These are phyloP conservation scores for Tricladium varicosporioides DNA, from an alignment of 2,329 filamentous ascomycete genomes.

Conservation along the genomic window DNA sequence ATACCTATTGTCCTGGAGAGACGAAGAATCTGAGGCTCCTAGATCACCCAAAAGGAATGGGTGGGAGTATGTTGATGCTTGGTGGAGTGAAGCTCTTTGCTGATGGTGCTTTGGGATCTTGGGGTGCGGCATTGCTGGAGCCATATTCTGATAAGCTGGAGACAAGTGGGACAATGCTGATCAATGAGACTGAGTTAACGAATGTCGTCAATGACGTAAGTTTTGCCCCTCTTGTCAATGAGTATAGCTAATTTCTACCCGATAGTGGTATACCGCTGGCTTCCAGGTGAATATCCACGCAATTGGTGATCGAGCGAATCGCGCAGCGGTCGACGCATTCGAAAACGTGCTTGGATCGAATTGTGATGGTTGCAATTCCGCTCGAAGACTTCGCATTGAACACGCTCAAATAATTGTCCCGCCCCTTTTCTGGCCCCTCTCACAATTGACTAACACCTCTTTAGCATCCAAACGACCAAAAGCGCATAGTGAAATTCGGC, in stretches of 20 bases:
- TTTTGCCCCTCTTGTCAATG: neutral
- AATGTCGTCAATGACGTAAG: constrained; percentile 43
- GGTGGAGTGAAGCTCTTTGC: constrained; percentile 69
- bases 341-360: constrained; percentile 51
- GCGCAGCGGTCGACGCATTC: constrained; percentile 62
- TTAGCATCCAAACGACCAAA: constrained; percentile 59
- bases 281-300: constrained; percentile 73
- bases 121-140: constrained; percentile 70
- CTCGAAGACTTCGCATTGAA: constrained; percentile 63
- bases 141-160: constrained; percentile 64
- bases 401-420: constrained; percentile 63
- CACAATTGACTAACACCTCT: constrained; percentile 5
- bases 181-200: constrained; percentile 59
- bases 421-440: neutral
- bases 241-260: neutral
- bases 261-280: constrained; percentile 56
- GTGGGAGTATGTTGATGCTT: constrained; percentile 44
- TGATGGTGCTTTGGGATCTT: constrained; percentile 68
- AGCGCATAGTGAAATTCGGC: constrained; percentile 54
- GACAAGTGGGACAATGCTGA: constrained; percentile 62
- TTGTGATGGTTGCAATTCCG: constrained; percentile 55
- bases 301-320: constrained; percentile 68
- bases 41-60: constrained; percentile 18
- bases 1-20: constrained; percentile 59
- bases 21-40: constrained; percentile 37